A percentile compares a stretch with the other conserved stretches of the same genome.
These are phyloP conservation scores for Daedaleopsis sinensis DNA, from an alignment of 768 basidiomycete genomes.

Conservation along the genomic window DNA sequence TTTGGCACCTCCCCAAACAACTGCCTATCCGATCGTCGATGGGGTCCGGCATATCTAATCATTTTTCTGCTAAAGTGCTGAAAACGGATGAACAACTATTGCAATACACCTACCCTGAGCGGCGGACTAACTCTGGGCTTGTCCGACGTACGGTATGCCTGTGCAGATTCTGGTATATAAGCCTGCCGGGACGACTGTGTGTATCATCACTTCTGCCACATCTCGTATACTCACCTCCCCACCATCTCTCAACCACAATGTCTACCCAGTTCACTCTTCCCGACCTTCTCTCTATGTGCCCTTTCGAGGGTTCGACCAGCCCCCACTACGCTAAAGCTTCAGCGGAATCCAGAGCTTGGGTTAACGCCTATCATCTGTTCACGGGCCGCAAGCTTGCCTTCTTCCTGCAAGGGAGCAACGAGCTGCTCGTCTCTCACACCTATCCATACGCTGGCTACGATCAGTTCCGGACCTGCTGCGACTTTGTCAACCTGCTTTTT, in stretches of 20 bases:
- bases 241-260: constrained; percentile 10
- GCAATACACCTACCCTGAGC: background rate
- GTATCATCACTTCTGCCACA: background rate
- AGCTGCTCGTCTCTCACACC: constrained; percentile 64
- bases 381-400: constrained; percentile 62
- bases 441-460: constrained; percentile 65
- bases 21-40: background rate
- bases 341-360: constrained; percentile 65
- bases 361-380: constrained; percentile 64
- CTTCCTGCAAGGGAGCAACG: constrained; percentile 65
- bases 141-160: background rate
- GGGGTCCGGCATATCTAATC: background rate
- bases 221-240: background rate
- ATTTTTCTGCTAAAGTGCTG: background rate
- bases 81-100: background rate
- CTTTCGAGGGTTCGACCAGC: constrained; percentile 54
- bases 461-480: constrained; percentile 63
- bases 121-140: background rate
- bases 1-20: background rate
- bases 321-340: constrained; percentile 61
- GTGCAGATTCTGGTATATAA: background rate
- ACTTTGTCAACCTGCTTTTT: constrained; percentile 57
- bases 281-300: constrained; percentile 54
- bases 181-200: background rate
- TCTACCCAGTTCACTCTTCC: constrained; percentile 51